Evolutionary conservation across 331 rosid species (phyloP).

Genomic region (Malus hybrid): DNA sequence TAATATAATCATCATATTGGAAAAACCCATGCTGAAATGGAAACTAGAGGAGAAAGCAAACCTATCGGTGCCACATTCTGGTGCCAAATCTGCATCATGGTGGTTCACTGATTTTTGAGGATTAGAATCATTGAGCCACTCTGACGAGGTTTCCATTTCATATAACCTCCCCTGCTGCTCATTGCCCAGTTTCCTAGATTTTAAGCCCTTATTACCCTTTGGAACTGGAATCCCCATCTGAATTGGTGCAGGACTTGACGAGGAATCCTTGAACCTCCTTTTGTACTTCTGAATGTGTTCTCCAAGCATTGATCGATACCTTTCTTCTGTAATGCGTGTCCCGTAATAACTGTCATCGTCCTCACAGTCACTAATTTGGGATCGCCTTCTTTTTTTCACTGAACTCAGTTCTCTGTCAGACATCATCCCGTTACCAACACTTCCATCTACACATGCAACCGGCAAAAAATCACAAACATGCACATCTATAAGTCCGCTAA

Average conservation of each 20-base stretch:
- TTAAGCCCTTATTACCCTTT: slow-evolving; percentile 38
- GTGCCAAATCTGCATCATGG: slow-evolving; percentile 40
- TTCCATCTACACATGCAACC: slow-evolving; percentile 49
- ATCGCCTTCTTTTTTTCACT: slow-evolving; percentile 52
- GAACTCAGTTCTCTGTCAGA: slow-evolving; percentile 46
- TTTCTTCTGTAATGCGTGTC: slow-evolving; percentile 64
- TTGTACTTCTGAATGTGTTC: slow-evolving; percentile 84
- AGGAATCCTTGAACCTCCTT: slow-evolving; percentile 77
- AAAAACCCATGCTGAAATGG: slow-evolving; percentile 7
- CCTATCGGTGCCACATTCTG: slow-evolving; percentile 47
- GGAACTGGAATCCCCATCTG: slow-evolving; percentile 36
- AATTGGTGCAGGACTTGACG: slow-evolving; percentile 47
- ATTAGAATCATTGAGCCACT: slow-evolving; percentile 60
- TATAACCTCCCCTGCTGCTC: slow-evolving; percentile 50
- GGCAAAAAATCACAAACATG: slow-evolving; percentile 15
- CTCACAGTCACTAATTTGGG: slow-evolving; percentile 59
- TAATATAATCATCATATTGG: neutral
- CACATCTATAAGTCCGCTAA: slow-evolving; percentile 9
- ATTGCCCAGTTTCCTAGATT: slow-evolving; percentile 55
- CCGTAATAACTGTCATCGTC: slow-evolving; percentile 48
- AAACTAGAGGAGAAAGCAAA: slow-evolving; percentile 31
- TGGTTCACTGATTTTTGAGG: slow-evolving; percentile 47
- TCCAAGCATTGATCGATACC: slow-evolving; percentile 89
- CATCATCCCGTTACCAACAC: slow-evolving; percentile 54
- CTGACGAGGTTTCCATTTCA: slow-evolving; percentile 50